Percentiles rank a stretch among this genome's conserved stretches.
phyloP scores from a whole-genome alignment of 371 early-diverging fungal species.

The Circinella umbellata region DNA sequence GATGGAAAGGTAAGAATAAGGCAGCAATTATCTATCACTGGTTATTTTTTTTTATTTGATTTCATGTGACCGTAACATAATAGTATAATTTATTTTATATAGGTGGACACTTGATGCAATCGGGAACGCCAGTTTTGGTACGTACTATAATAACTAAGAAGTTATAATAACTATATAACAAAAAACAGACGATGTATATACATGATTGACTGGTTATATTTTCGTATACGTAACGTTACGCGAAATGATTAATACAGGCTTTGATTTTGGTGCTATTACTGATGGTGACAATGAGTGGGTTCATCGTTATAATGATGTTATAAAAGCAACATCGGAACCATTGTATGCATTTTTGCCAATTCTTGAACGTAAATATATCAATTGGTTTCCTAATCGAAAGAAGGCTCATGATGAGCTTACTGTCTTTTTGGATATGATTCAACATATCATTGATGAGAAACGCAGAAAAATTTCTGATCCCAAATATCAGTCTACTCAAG shows the following conservation, averaged over 20 bases:
- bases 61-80: too few species aligned
- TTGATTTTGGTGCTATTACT: constrained; percentile 24
- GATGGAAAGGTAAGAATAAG: constrained; percentile 8
- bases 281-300: constrained; percentile 18
- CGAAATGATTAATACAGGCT: constrained; percentile 7
- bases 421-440: constrained; percentile 34
- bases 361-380: constrained; percentile 34
- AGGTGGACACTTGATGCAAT: constrained; percentile 44
- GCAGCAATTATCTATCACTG: too few species aligned
- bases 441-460: constrained; percentile 39
- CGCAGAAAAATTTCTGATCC: constrained; percentile 13
- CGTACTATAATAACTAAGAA: background rate
- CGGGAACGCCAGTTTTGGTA: constrained; percentile 42
- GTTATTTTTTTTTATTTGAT: too few species aligned
- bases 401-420: constrained; percentile 30
- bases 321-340: constrained; percentile 26
- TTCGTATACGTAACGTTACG: background rate
- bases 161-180: background rate
- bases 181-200: background rate
- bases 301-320: constrained; percentile 17
- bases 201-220: background rate
- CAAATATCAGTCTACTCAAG: constrained; percentile 23
- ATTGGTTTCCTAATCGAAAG: constrained; percentile 34
- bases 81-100: too few species aligned
- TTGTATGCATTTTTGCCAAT: constrained; percentile 50